Base-by-base conservation (phyloP, 1,139 yeast genomes). In the Hemisphaericaspora subhashii region DNA sequence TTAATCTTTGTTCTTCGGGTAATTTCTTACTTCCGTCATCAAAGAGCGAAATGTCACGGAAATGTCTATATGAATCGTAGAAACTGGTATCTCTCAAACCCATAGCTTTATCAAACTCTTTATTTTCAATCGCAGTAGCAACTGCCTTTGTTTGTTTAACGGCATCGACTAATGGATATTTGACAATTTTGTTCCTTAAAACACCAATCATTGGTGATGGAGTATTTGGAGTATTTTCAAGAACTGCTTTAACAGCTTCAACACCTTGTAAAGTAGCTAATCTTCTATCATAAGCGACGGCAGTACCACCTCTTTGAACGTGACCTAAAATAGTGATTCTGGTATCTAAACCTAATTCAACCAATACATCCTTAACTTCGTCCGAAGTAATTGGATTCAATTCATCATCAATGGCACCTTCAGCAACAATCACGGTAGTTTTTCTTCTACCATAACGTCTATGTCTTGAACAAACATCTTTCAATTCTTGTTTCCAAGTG, bases 231-330 rank as follows among this genome's bases (percentile, higher is more conserved):
- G 95, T 86, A 39, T 83, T 74, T 41, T 86, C 92, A 54, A 92
- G 74, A 28, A 89, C 95, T 5, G 98, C 98, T 47, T 84, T 83
- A 37, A 92, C 95, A 9, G 98, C 98, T 57, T 90, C 98, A 24
- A 90, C 96, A 62, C 98, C 98, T 72, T 92, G 98, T 52, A 90
- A 63, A 16, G 98, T 90, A 23, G 97, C 96, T 48, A 92, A 68
- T 58, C 86, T 66, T 55, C 98, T 79, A 62, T 92, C 98, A 58
- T 73, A 84, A 3, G 98, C 97, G 40, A 89, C 96, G 3, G 98
- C 97, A 31, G 95, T 77, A 60, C 98, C 98, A 67, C 98, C 98
- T 68, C 98, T 82, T 72, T 92, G 98, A 36, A 92, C 96, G 60
- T 92, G 98, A 30, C 98, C 98, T 51, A 92, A 74, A 18, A 95